A percentile compares a stretch with the other conserved stretches of the same genome.
These are phyloP conservation scores for Rhodotorula mucilaginosa DNA, from an alignment of 1,284 basidiomycete genomes.

Conservation along the genomic window DNA sequence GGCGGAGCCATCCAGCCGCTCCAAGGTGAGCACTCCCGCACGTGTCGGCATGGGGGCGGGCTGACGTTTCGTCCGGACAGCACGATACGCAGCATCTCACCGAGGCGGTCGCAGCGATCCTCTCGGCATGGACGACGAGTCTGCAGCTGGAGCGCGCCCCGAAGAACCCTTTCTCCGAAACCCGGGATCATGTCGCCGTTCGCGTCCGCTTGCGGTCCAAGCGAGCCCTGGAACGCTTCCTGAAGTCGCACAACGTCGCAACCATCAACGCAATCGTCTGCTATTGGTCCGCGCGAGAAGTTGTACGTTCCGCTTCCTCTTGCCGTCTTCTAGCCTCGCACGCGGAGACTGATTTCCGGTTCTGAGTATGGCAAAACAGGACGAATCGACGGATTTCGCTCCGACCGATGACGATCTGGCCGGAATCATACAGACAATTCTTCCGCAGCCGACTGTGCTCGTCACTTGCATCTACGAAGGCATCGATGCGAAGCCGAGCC, in stretches of 20 bases:
- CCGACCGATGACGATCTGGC: too few relatives aligned
- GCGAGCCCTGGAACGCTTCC: conserved; percentile 79
- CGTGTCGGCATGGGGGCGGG: not conserved
- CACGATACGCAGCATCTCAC: conserved; percentile 29
- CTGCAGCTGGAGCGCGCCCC: conserved; percentile 56
- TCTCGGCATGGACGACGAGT: conserved; percentile 42
- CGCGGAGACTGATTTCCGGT: too few relatives aligned
- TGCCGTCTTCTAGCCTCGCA: too few relatives aligned
- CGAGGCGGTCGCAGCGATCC: conserved; percentile 38
- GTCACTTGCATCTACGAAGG: conserved; percentile 86
- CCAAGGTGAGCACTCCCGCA: conserved; percentile 15
- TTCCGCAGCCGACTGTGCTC: conserved; percentile 54
- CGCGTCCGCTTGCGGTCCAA: conserved; percentile 66
- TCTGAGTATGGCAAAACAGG: too few relatives aligned
- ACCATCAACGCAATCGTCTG: conserved; percentile 77
- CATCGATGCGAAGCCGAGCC: conserved; percentile 40
- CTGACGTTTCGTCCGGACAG: not conserved
- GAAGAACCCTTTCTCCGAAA: conserved; percentile 61
- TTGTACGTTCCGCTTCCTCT: not conserved
- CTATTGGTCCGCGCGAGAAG: conserved; percentile 59
- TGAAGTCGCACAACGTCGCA: conserved; percentile 72
- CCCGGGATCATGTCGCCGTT: conserved; percentile 57
- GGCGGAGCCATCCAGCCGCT: conserved; percentile 24
- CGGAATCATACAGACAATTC: too few relatives aligned
- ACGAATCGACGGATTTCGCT: too few relatives aligned